A percentile compares a stretch with the other conserved stretches of the same genome.
Conservation (phyloP, 2,329 filamentous ascomycete species). For the Diplocarpon mali region DNA sequence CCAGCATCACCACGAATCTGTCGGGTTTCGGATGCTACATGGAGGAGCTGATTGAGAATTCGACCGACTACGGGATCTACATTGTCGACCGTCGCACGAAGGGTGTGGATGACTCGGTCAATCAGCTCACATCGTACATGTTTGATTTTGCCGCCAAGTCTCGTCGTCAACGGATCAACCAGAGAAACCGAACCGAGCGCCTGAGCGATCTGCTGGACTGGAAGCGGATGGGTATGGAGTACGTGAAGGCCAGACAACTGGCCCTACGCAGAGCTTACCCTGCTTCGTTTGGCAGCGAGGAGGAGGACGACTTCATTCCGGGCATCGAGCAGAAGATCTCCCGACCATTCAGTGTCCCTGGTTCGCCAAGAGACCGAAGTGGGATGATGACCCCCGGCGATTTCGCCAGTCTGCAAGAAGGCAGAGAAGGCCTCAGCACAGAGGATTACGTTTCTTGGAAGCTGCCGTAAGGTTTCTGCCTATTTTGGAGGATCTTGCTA, state of each 20-base stretch:
- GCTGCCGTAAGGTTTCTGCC: conserved; percentile 64
- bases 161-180: conserved; percentile 94
- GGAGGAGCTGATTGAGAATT: conserved; percentile 98
- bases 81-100: conserved; percentile 94
- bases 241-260: conserved; percentile 92
- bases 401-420: conserved; percentile 92
- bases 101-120: conserved; percentile 93
- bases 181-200: conserved; percentile 91
- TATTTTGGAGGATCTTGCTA: conserved; percentile 7
- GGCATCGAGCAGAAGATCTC: conserved; percentile 93
- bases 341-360: conserved; percentile 84
- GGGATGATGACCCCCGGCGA: conserved; percentile 99
- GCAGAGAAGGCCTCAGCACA: conserved; percentile 81
- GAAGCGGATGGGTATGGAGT: conserved; percentile 99
- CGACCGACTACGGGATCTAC: conserved; percentile 96
- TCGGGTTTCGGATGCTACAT: conserved; percentile 99
- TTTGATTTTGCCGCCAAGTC: conserved; percentile 90
- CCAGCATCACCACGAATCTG: conserved; percentile 94
- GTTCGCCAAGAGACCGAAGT: conserved; percentile 77
- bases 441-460: conserved; percentile 99
- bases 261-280: conserved; percentile 89
- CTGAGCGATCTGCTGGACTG: conserved; percentile 92
- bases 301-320: conserved; percentile 83
- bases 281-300: conserved; percentile 65
- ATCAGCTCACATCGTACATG: conserved; percentile 87